Evolutionary conservation across 176 grass and related monocot genomes (phyloP), one percentile per base, ranked within the genome.

Genomic region (Zoysia japonica): DNA sequence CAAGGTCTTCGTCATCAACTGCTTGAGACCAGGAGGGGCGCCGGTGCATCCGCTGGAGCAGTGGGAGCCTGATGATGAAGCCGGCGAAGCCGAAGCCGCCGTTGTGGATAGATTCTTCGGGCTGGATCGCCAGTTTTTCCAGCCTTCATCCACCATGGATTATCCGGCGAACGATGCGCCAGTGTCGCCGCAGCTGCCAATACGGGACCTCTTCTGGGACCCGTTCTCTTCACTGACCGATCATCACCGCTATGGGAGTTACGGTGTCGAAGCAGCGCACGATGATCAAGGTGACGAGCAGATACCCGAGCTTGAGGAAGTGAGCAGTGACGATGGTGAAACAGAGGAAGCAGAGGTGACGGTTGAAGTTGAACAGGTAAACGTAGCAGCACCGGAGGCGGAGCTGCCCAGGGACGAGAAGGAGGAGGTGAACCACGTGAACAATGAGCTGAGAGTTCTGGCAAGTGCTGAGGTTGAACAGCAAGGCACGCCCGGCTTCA

Each of bases 401-500:
- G 44, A 15, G 42, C n/a, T 8, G 8, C 67, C 50, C 5, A 75
- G 17, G 49, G 44, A 76, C 80, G 44, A 74, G 53, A 17, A 17
- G 28, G 68, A 40, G 67, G 44, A 54, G 61, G 60, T 61, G 75
- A 79, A 47, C 7, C 70, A 76, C 53, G 84, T 87, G 69, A 87
- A 40, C 65, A 86, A 94, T 2, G 82, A 76, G 47, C 73, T 78
- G 65, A 81, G 79, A 54, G 72, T 77, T 41, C 8, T 80, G 52
- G 80, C 80, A 46, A 85, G 35, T 37, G 81, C 77, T 52, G 80
- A 82, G 11, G n/a, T 86, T 2, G 85, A 86, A 72, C 82, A 88
- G 80, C 83, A 85, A 19, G 69, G 57, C 76, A 48, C 79, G 42
- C 91, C 85, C 1, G 89, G 91, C 17, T 94, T 97, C 67, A 94